Percentiles rank a stretch among this genome's conserved stretches.
phyloP scores from a whole-genome alignment of 2,329 filamentous ascomycete genomes.

The Falciphora oryzae region DNA sequence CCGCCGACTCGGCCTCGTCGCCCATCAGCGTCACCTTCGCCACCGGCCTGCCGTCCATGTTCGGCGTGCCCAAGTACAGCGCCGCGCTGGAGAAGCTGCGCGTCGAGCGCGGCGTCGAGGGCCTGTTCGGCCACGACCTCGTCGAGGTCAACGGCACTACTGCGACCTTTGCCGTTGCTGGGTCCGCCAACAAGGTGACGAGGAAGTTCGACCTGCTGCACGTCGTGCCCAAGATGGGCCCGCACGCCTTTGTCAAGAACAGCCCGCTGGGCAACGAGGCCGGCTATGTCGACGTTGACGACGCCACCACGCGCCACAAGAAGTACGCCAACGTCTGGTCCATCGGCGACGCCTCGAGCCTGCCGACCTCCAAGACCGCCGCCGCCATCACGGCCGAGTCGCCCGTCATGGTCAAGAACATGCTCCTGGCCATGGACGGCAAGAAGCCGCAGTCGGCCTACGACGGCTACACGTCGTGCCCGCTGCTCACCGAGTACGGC shows the following conservation, averaged over 20 bases:
- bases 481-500: slow-evolving; percentile 37
- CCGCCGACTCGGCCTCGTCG: slow-evolving; percentile 31
- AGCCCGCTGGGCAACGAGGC: slow-evolving; percentile 48
- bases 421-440: slow-evolving; percentile 30
- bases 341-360: slow-evolving; percentile 50
- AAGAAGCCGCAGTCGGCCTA: slow-evolving; percentile 27
- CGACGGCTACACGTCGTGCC: slow-evolving; percentile 40
- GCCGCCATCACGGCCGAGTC: slow-evolving; percentile 38
- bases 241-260: slow-evolving; percentile 47
- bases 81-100: slow-evolving; percentile 47
- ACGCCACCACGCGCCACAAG: slow-evolving; percentile 45
- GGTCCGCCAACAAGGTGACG: slow-evolving; percentile 30
- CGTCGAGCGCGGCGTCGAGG: slow-evolving; percentile 49
- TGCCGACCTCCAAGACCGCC: slow-evolving; percentile 48
- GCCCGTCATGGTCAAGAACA: slow-evolving; percentile 37
- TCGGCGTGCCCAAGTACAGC: slow-evolving; percentile 55
- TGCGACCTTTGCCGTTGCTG: slow-evolving; percentile 40
- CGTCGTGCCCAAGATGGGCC: slow-evolving; percentile 53
- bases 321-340: slow-evolving; percentile 54
- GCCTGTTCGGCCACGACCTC: slow-evolving; percentile 52
- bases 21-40: slow-evolving; percentile 49
- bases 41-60: slow-evolving; percentile 51
- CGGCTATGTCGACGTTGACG: slow-evolving; percentile 53
- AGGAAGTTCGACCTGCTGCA: slow-evolving; percentile 50
- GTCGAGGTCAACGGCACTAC: slow-evolving; percentile 46